These are phyloP conservation scores for Talaromyces islandicus DNA, from an alignment of 2,329 filamentous ascomycete species.

Conservation along the genomic window DNA sequence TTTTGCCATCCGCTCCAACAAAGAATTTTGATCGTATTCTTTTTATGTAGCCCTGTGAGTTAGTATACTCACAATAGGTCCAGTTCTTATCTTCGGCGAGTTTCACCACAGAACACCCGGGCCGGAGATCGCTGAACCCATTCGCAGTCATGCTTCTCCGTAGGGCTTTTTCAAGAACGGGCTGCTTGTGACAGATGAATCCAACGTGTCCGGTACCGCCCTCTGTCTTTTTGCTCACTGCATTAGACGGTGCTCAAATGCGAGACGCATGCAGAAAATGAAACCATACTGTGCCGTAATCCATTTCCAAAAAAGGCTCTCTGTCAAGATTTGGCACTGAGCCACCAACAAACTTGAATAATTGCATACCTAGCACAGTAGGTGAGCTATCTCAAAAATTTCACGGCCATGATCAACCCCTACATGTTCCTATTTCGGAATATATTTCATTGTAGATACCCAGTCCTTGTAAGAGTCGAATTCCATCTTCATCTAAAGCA, in stretches of 20 bases:
- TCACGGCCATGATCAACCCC: conserved; percentile 3
- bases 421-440: conserved; percentile 23
- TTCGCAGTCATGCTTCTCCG: conserved; percentile 2
- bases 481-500: conserved; percentile 27
- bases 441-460: conserved; percentile 23
- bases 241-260: not conserved
- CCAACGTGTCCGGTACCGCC: conserved; percentile 25
- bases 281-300: conserved; percentile 1
- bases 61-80: conserved; percentile 4
- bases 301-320: conserved; percentile 4
- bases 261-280: not conserved
- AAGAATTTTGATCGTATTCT: conserved; percentile 2
- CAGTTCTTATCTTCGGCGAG: not conserved
- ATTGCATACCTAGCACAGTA: conserved; percentile 11
- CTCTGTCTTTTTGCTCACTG: conserved; percentile 14
- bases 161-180: conserved; percentile 19
- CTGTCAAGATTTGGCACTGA: not conserved
- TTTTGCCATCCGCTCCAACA: conserved; percentile 44
- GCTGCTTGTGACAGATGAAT: conserved; percentile 25
- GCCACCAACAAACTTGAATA: conserved; percentile 9
- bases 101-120: not conserved
- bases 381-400: conserved; percentile 4
- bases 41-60: not conserved
- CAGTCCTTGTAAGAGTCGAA: conserved; percentile 23
- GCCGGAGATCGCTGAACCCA: not conserved